phyloP scores from a whole-genome alignment of 208 protist species.

The Trypanosoma mega region DNA sequence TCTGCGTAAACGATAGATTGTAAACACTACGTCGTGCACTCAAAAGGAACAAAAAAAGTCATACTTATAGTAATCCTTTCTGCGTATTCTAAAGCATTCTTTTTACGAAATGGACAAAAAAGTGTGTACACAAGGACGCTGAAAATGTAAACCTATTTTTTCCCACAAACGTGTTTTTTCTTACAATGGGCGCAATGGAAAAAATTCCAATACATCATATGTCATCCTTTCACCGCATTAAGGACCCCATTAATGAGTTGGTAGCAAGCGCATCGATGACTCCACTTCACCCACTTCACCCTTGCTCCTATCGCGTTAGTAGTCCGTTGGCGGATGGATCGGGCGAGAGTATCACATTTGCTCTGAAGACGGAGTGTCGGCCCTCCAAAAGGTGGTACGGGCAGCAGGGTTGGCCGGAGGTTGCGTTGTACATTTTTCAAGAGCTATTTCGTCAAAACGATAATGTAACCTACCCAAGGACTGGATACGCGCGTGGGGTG shows the following conservation, averaged over 20 bases:
- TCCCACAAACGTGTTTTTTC: too few relatives aligned
- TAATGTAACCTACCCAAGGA: neutral
- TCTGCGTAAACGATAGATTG: too few relatives aligned
- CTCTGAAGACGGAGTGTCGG: slow-evolving; percentile 11
- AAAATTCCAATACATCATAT: too few relatives aligned
- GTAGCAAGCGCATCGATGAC: neutral
- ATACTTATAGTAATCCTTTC: too few relatives aligned
- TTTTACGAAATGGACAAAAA: too few relatives aligned
- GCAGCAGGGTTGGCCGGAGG: slow-evolving; percentile 13
- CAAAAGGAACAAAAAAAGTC: too few relatives aligned
- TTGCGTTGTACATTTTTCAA: slow-evolving; percentile 9
- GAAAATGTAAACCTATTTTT: too few relatives aligned
- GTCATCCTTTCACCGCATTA: slow-evolving; percentile 1
- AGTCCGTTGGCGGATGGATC: slow-evolving; percentile 3
- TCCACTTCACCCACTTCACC: slow-evolving; percentile 3
- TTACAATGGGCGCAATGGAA: too few relatives aligned
- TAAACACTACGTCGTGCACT: too few relatives aligned
- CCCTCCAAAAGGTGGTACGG: slow-evolving; percentile 5
- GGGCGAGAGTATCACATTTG: slow-evolving; percentile 7
- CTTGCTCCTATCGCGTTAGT: neutral
- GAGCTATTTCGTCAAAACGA: neutral
- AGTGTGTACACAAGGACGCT: too few relatives aligned
- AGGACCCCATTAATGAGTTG: slow-evolving; percentile 9
- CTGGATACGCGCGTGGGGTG: slow-evolving; percentile 7
- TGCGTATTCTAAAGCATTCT: too few relatives aligned